These are phyloP conservation scores for Lodderomyces orthopsilosis DNA, from an alignment of 1,139 yeast genomes.

Conservation along the genomic window DNA sequence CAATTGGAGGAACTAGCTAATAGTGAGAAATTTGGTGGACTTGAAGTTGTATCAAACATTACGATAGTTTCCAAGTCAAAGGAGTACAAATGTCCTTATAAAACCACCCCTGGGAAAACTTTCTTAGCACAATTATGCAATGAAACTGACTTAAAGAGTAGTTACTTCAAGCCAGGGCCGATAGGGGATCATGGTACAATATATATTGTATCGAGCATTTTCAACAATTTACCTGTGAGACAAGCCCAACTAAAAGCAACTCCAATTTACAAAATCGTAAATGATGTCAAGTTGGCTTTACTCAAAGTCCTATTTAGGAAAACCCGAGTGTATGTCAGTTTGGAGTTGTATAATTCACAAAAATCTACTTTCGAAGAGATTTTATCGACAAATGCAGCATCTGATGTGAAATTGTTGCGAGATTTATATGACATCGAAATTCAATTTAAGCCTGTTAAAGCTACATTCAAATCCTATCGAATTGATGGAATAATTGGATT, in stretches of 20 bases:
- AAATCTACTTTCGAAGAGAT: conserved; percentile 9
- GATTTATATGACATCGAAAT: conserved; percentile 10
- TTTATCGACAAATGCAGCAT: conserved; percentile 1
- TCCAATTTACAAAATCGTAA: conserved; percentile 22
- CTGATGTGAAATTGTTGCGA: conserved; percentile 6
- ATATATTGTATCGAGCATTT: conserved; percentile 47
- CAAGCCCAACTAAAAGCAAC: conserved; percentile 24
- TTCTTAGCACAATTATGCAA: conserved; percentile 6
- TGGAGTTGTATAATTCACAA: conserved; percentile 14
- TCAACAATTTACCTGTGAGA: conserved; percentile 60
- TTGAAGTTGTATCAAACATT: conserved; percentile 25
- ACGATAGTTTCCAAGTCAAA: conserved; percentile 33
- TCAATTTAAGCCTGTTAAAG: conserved; percentile 19
- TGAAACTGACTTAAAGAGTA: not conserved
- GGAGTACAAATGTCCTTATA: conserved; percentile 7
- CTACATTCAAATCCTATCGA: conserved; percentile 20
- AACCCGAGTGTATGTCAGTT: conserved; percentile 24
- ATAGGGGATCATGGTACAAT: conserved; percentile 45
- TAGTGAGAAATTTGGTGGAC: not conserved
- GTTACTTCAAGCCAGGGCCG: conserved; percentile 3
- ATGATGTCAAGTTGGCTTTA: conserved; percentile 31
- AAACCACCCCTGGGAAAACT: not conserved
- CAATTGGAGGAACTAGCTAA: conserved; percentile 50
- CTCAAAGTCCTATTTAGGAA: conserved; percentile 29
- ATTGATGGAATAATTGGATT: conserved; percentile 32